Base-by-base conservation (phyloP, 495 filamentous ascomycete genomes). In the Aspergillus panamensis region DNA sequence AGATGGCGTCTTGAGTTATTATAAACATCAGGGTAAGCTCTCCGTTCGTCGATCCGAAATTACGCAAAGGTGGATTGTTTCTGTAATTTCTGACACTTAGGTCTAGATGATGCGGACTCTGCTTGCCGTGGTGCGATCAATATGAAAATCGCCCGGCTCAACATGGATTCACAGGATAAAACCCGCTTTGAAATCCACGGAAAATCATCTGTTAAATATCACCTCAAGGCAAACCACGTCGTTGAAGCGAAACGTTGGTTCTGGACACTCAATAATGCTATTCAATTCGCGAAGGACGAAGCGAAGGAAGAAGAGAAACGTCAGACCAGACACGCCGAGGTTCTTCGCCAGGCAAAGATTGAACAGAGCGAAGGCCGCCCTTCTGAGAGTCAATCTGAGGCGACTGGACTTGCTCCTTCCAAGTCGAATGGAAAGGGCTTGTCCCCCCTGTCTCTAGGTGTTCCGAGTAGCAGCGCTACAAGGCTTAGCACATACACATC, bases 151-250 rank as follows among this genome's bases (percentile, higher is more conserved):
- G 92, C 95, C 48, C 88, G 86, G 66, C 80, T 98, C 17, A 86
- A 89, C 69, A 97, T 98, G 91, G 95, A 95, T 66, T 82, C 94
- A 0, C 90, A 96, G 61, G 94, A 98, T 66, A 98, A 98, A 70
- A 91, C 90, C 19, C 91, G 90, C 33, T 98, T 98, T 65, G 94
- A 97, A 65, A 96, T 98, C 57, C 89, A 91, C 45, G 94, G 94
- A 17, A 98, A 98, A 71, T 93, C 92, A 1, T 96, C 92, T n/a
- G 93, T 98, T 56, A 98, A 97, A 71, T 98, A 98, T 68, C 90
- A 94, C 51, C 82, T 98, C 30, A 96, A 95, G 69, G 94, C 94
- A 0, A 97, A 97, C 62, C 94, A 98, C 73, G 86, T 95, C 20
- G 73, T 76, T 13, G 74, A 81, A 58, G 78, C 75, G 43, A 79